A percentile compares a stretch with the other conserved stretches of the same genome.
phyloP scores from a whole-genome alignment of 2,329 filamentous ascomycete genomes.

The Curvularia sp. region DNA sequence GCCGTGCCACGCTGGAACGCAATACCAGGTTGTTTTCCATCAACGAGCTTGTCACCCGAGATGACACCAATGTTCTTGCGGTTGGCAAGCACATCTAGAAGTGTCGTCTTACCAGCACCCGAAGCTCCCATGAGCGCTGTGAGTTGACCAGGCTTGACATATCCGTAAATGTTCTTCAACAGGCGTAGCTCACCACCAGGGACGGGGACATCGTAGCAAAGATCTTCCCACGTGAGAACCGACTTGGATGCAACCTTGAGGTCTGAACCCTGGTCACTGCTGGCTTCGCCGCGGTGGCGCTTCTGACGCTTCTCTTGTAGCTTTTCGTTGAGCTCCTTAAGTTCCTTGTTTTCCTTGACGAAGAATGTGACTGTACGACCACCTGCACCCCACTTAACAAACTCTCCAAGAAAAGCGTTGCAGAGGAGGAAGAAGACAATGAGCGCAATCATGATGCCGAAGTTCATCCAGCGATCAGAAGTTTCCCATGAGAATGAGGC shows the following conservation, averaged over 20 bases:
- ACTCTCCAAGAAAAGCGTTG: slow-evolving; percentile 78
- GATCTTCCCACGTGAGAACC: slow-evolving; percentile 64
- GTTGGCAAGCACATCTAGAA: slow-evolving; percentile 76
- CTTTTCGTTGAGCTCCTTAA: slow-evolving; percentile 68
- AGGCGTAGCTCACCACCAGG: slow-evolving; percentile 61
- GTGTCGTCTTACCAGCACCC: slow-evolving; percentile 83
- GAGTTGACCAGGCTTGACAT: slow-evolving; percentile 63
- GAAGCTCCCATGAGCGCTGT: slow-evolving; percentile 57
- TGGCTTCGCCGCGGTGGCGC: slow-evolving; percentile 55
- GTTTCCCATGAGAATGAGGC: slow-evolving; percentile 71
- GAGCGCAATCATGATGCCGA: slow-evolving; percentile 72
- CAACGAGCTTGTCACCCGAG: slow-evolving; percentile 67
- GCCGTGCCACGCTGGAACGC: slow-evolving; percentile 69
- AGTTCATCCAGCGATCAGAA: slow-evolving; percentile 72
- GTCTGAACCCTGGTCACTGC: slow-evolving; percentile 53
- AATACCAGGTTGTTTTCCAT: slow-evolving; percentile 63
- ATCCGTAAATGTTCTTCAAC: slow-evolving; percentile 63
- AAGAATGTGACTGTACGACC: slow-evolving; percentile 84
- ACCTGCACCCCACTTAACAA: slow-evolving; percentile 77
- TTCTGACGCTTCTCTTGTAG: slow-evolving; percentile 66
- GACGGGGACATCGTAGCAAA: slow-evolving; percentile 74
- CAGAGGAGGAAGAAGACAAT: slow-evolving; percentile 77
- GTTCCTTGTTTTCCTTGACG: slow-evolving; percentile 71
- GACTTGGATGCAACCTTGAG: slow-evolving; percentile 62
- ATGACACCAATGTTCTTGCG: slow-evolving; percentile 71